Conservation (phyloP, 768 basidiomycete species). For the Naganishia vishniacii region DNA sequence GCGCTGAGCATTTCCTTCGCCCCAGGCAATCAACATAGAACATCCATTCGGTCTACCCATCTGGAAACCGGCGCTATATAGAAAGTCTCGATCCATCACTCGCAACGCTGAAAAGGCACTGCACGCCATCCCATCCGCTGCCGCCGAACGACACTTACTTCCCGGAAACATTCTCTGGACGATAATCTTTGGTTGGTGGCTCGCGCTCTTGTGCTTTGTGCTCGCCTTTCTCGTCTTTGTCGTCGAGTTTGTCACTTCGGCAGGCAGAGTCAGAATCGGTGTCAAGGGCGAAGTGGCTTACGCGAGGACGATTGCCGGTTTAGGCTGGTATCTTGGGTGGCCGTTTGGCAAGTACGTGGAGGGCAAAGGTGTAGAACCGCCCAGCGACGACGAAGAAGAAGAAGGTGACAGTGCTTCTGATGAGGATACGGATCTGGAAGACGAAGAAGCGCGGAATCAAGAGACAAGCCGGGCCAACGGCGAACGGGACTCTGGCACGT, state of each 20-base stretch:
- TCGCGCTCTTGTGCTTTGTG: conserved; percentile 64
- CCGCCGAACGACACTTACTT: conserved; percentile 84
- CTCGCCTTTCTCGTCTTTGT: conserved; percentile 65
- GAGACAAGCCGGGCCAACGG: conserved; percentile 26
- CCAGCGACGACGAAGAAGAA: conserved; percentile 43
- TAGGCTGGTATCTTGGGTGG: conserved; percentile 96
- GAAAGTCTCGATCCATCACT: conserved; percentile 92
- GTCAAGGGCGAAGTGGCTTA: conserved; percentile 55
- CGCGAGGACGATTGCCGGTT: conserved; percentile 75
- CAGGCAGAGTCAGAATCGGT: conserved; percentile 58
- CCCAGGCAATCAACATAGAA: conserved; percentile 76
- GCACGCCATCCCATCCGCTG: conserved; percentile 84
- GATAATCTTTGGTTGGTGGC: conserved; percentile 87
- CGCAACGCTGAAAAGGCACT: conserved; percentile 92
- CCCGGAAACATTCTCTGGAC: conserved; percentile 95
- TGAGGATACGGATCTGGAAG: conserved; percentile 48
- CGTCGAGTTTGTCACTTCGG: conserved; percentile 55
- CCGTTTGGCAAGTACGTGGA: conserved; percentile 99
- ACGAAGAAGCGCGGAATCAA: not conserved
- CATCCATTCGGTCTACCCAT: conserved; percentile 98
- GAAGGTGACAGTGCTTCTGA: conserved; percentile 39
- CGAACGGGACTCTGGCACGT: conserved; percentile 4
- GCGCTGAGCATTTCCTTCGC: not conserved
- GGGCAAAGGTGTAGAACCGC: conserved; percentile 54
- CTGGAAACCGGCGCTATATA: conserved; percentile 99